Conservation (phyloP, 805 yeast genomes). For the Pichia exigua region DNA sequence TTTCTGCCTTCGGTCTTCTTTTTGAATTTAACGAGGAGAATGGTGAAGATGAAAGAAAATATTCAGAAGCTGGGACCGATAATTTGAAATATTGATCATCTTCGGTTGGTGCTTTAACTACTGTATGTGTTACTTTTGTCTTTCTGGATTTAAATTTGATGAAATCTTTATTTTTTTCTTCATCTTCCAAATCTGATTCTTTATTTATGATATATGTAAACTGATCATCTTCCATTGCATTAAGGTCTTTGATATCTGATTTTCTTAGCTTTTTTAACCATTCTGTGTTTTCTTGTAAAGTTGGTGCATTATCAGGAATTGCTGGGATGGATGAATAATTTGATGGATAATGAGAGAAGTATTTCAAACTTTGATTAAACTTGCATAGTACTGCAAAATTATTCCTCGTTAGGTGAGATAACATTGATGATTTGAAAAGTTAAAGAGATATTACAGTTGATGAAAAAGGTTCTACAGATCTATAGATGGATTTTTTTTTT, state of each 20-base stretch:
- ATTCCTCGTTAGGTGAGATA: neutral
- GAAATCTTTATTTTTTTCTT: constrained; percentile 13
- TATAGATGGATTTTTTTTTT: neutral
- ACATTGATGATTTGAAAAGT: neutral
- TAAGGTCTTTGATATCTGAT: neutral
- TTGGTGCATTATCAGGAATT: constrained; percentile 32
- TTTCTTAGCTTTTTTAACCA: constrained; percentile 23
- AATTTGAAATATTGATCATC: constrained; percentile 21
- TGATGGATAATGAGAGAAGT: neutral
- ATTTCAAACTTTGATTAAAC: neutral
- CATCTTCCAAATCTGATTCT: constrained; percentile 16
- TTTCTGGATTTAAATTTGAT: constrained; percentile 9
- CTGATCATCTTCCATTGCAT: neutral
- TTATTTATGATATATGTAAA: constrained; percentile 16
- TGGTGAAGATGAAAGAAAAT: constrained; percentile 31
- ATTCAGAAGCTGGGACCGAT: constrained; percentile 26
- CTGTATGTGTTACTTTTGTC: constrained; percentile 8
- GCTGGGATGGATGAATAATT: neutral
- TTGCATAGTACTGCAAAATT: neutral
- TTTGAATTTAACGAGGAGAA: constrained; percentile 29
- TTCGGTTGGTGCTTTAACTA: constrained; percentile 12
- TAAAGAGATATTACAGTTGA: neutral
- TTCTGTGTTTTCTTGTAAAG: constrained; percentile 24
- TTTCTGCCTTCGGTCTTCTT: constrained; percentile 37
- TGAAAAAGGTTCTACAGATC: too few species aligned